phyloP scores from a whole-genome alignment of 768 basidiomycete genomes.

The Gyrodon lividus region DNA sequence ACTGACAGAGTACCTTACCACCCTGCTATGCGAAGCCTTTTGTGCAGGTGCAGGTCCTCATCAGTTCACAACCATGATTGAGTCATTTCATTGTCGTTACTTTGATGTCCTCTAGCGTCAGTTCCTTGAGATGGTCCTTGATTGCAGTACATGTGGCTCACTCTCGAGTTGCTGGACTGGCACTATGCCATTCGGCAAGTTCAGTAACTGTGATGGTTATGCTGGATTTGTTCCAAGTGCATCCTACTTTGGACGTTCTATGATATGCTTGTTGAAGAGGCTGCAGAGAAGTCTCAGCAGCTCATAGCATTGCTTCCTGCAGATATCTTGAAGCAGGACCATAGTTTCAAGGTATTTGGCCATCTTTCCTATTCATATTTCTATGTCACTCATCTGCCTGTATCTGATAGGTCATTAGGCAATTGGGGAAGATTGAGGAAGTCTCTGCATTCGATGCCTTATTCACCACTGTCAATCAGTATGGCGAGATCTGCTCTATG shows the following conservation, averaged over 20 bases:
- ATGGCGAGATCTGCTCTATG: neutral
- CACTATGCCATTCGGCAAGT: neutral
- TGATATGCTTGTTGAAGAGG: neutral
- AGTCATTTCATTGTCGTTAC: neutral
- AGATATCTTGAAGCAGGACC: neutral
- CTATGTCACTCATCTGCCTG: constrained; percentile 21
- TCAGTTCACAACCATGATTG: neutral
- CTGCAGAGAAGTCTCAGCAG: neutral
- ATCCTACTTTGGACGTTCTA: neutral
- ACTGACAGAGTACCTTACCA: neutral
- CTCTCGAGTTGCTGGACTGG: neutral
- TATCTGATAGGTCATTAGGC: too few species aligned
- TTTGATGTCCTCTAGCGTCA: neutral
- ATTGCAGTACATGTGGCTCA: neutral
- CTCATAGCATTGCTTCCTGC: neutral
- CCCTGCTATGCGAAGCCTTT: neutral
- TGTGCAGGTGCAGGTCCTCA: neutral
- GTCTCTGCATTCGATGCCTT: neutral
- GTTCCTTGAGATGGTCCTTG: neutral
- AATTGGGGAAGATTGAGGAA: neutral
- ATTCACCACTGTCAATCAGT: neutral
- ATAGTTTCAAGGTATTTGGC: neutral
- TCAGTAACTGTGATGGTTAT: neutral
- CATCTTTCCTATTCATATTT: neutral
- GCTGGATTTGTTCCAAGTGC: neutral